Evolutionary conservation across 192 early-diverging fungal species (phyloP), one percentile per base, ranked within the genome.

Genomic region (Coemansia sp.): DNA sequence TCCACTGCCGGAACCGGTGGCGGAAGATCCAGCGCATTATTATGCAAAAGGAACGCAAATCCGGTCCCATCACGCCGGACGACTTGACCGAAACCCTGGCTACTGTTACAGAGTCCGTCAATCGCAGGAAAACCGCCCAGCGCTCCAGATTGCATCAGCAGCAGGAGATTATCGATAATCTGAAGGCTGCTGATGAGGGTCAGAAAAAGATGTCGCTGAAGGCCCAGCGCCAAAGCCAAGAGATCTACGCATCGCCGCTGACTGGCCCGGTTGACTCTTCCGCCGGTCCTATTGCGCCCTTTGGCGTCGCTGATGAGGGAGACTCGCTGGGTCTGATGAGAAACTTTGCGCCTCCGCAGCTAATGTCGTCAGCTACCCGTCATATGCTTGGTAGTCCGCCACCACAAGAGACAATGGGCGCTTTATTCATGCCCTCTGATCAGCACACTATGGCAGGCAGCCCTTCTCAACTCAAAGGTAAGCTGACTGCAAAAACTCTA

Each of bases 1-100:
- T 92, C 38, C 90, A 93, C 63, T 93, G 92, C 70, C 84, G 90
- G 21, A 93, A 93, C 73, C 80, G 92, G 9, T 93, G 92, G 92
- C 86, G 90, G 37, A 91, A 91, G 65, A 80, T 91, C 7, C 86
- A 90, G 69, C 79, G 91, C 42, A 88, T 86, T 37, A 79, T 84
- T 23, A 41, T 61, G 25, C 82, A 84, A 50, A 78, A 83, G 57
- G 80, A 84, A 51, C 67, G 68, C 32, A 84, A 76, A 63, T 61
- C 53, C 5, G 76, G 75, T 4, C 68, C 70, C 0, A 68, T 74
- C 31, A 31, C 66, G 15, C 62, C 68, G 7, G 50, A 69, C 39
- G 76, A 83, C 23, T 9, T 78, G 39, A 53, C 62, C 11, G 29
- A 41, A 19, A 74, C 76, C 3, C 59, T 83, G 67, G 80, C 75